A percentile compares a stretch with the other conserved stretches of the same genome.
These are phyloP conservation scores for Tolypocladium pustulatum DNA, from an alignment of 2,329 filamentous ascomycete genomes.

Conservation along the genomic window DNA sequence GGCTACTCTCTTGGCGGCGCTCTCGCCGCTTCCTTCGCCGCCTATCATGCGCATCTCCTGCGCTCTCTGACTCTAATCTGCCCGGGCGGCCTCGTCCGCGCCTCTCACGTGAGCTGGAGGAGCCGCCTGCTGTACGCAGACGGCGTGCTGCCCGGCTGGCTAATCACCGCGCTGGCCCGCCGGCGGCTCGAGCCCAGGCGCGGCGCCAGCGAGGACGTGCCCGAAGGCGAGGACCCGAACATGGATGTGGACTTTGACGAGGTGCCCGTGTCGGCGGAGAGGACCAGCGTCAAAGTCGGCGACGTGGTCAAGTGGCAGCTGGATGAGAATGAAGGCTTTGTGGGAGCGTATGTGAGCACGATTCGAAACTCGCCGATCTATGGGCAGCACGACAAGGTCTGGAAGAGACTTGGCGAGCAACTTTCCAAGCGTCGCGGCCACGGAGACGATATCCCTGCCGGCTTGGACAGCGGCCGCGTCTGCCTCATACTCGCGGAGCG, in stretches of 20 bases:
- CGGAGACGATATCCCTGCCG: slow-evolving; percentile 19
- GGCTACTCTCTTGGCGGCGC: slow-evolving; percentile 77
- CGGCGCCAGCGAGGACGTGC: slow-evolving; percentile 21
- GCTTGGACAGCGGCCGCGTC: slow-evolving; percentile 37
- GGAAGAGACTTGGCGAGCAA: slow-evolving; percentile 43
- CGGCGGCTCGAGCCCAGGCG: slow-evolving; percentile 34
- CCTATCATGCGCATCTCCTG: slow-evolving; percentile 55
- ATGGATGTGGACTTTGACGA: slow-evolving; percentile 33
- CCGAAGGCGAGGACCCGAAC: slow-evolving; percentile 28
- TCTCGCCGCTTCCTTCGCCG: slow-evolving; percentile 58
- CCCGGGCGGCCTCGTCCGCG: slow-evolving; percentile 58
- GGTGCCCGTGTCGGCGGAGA: slow-evolving; percentile 39
- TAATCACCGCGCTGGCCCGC: slow-evolving; percentile 43
- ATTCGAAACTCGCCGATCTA: slow-evolving; percentile 62
- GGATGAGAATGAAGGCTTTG: slow-evolving; percentile 53
- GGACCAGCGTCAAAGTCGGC: slow-evolving; percentile 41
- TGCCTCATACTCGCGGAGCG: slow-evolving; percentile 54
- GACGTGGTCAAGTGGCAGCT: slow-evolving; percentile 62
- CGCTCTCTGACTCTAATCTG: slow-evolving; percentile 56
- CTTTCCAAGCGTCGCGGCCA: slow-evolving; percentile 28
- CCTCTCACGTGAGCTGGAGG: slow-evolving; percentile 47
- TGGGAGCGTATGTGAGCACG: slow-evolving; percentile 59
- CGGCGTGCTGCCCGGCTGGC: slow-evolving; percentile 46
- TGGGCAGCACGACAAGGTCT: slow-evolving; percentile 44
- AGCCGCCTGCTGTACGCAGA: slow-evolving; percentile 53